Evolutionary conservation across 1,139 yeast genomes (phyloP), one percentile per base, ranked within the genome.

Genomic region (Debaryomyces psychrophilus): DNA sequence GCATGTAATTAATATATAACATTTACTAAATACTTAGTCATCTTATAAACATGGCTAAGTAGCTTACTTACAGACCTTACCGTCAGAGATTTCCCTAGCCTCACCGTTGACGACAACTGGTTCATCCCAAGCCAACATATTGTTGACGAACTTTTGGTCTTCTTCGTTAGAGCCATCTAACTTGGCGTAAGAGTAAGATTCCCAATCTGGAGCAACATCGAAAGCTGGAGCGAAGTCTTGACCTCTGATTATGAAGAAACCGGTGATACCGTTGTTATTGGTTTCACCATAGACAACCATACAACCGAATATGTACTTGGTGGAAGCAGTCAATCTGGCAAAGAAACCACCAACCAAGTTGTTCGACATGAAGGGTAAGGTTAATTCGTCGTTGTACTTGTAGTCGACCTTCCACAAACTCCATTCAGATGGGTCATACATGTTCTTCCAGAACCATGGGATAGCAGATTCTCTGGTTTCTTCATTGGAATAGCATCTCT

Each of bases 181-280:
- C 64, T 71, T 73, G 60, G 70, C 62, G 74, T 64, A 76, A 34
- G 60, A 52, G 61, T 76, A 76, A 49, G 79, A 74, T 77, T 93
- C 99, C 96, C 96, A 90, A 77, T 93, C 99, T 74, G 99, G 98
- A 66, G 99, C 99, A 71, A 93, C 98, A 58, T 93, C 88, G 66
- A 93, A 90, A 55, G 97, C 99, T 68, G 97, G 96, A 50, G 59
- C 81, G 67, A 64, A 75, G 56, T 93, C 97, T 74, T 93, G 90
- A 65, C 99, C 99, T 78, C 98, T 89, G 66, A 93, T 85, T 65
- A 93, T 74, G 80, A 93, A 86, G 68, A 87, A 96, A 79, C 97
- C 97, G 61, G 89, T 78, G 69, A 93, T 92, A 80, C 98, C 97
- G 78, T 92, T 93, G 85, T 87, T 81, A 87, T 90, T 92, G 90